Conservation (phyloP, 345 rosid species). For the Rubroshorea leprosula region DNA sequence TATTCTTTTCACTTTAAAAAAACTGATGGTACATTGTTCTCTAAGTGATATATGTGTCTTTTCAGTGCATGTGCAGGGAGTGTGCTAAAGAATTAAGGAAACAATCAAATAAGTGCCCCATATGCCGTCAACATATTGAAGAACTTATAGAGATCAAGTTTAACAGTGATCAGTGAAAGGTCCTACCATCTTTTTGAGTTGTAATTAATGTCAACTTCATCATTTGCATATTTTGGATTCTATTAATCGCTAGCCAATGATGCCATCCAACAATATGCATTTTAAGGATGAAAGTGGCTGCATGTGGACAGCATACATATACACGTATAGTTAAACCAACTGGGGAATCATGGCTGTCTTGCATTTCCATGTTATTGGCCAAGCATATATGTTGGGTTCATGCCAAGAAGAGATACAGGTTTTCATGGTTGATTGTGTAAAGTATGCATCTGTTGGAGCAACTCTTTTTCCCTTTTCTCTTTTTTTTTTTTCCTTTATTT, state of each 20-base stretch:
- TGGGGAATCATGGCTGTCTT: slow-evolving; percentile 5
- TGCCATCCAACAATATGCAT: background rate
- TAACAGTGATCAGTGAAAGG: slow-evolving; percentile 35
- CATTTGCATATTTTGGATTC: background rate
- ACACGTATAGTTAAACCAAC: background rate
- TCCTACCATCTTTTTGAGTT: slow-evolving; percentile 25
- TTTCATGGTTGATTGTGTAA: slow-evolving; percentile 9
- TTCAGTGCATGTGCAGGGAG: slow-evolving; percentile 76
- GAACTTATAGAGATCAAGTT: slow-evolving; percentile 81
- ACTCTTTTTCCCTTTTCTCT: too few relatives aligned
- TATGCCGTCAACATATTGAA: slow-evolving; percentile 77
- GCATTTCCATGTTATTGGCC: background rate
- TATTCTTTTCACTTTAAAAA: background rate
- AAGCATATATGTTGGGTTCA: slow-evolving; percentile 13
- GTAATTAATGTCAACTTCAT: slow-evolving; percentile 12
- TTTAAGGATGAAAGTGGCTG: slow-evolving; percentile 2
- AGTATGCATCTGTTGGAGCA: slow-evolving; percentile 14
- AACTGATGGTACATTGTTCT: slow-evolving; percentile 3
- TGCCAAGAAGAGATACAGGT: slow-evolving; percentile 3
- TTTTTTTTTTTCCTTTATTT: background rate
- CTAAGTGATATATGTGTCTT: slow-evolving; percentile 13
- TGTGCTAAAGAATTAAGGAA: slow-evolving; percentile 76
- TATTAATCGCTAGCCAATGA: slow-evolving; percentile 6
- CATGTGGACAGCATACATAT: background rate
- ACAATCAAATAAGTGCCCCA: slow-evolving; percentile 84